Evolutionary conservation across 106 monocot genomes (phyloP), one percentile per base, ranked within the genome.

Genomic region (Chionographis japonica): DNA sequence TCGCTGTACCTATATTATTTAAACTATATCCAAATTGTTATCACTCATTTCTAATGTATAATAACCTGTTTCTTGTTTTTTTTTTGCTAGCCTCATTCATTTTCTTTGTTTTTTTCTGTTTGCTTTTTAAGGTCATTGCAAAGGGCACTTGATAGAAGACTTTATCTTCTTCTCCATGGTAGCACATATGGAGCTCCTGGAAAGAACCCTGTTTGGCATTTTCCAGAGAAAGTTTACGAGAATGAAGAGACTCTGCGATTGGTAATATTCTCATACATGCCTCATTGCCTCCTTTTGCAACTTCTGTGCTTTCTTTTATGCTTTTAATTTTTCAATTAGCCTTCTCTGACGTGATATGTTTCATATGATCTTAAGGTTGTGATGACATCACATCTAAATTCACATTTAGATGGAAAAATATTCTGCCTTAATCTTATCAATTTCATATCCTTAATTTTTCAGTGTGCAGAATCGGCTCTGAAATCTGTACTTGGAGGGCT

Each of bases 91-190:
- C 36, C 9, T 18, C 9, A 60, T 72, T 15, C 50, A 12, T 19
- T 54, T 68, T 75, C 55, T 37, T 72, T 58, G 4, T 52, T 62
- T 55, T 50, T 27, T 70, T 14, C 1, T 3, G 58, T 50, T 61
- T 65, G 52, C 58, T 54, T 54, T 27, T 69, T 58, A 97, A 97
- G 97, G 75, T 97, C 97, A 35, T 74, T 90, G 65, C 84, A 89
- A 56, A 84, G 97, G 69, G 86, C 89, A 68, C 86, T 97, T 71
- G 97, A 97, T 73, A 89, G 74, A 75, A 89, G 87, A 72, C 84
- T 97, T 18, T 97, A 97, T 85, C 97, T 97, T 87, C 86, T 97
- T 50, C 75, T 97, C 8, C 89, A 97, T 68, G 97, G 97, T 55
- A 74, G 56, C 42, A 41, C 92, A 54, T 81, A 73, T 78, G 89